These are phyloP conservation scores for Geotrichum australiense DNA, from an alignment of 1,139 yeast species.

Conservation along the genomic window DNA sequence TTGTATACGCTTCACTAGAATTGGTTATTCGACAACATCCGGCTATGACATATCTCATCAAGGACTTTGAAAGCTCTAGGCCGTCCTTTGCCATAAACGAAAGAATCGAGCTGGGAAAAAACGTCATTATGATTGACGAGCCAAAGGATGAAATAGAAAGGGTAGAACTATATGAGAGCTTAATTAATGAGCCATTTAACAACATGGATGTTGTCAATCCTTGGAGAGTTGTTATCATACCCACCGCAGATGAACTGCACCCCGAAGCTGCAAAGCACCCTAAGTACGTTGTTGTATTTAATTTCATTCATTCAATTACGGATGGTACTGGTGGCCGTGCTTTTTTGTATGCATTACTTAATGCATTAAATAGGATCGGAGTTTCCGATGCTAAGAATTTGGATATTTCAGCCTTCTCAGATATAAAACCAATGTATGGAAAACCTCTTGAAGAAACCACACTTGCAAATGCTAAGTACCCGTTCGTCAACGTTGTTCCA, in stretches of 20 bases:
- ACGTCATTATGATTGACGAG: not conserved
- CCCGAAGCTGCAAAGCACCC: not conserved
- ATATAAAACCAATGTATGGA: too few species aligned
- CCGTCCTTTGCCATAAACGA: too few species aligned
- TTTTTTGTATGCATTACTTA: not conserved
- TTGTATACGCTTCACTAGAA: slow-evolving; percentile 4
- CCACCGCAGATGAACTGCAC: not conserved
- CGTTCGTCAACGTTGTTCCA: not conserved
- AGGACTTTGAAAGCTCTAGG: too few species aligned
- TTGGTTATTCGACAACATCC: slow-evolving; percentile 3
- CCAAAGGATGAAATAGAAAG: not conserved
- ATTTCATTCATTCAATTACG: not conserved
- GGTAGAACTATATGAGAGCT: slow-evolving; percentile 1
- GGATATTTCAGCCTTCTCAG: not conserved
- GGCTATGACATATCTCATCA: not conserved
- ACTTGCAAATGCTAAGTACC: not conserved
- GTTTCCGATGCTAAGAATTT: too few species aligned
- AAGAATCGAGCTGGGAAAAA: not conserved
- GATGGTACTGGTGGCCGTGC: slow-evolving; percentile 1
- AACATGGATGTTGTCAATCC: slow-evolving; percentile 1
- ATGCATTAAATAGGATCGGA: not conserved
- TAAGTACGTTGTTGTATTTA: not conserved
- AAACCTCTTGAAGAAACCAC: not conserved
- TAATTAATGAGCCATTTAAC: not conserved
- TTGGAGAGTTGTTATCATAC: slow-evolving; percentile 3